phyloP scores from a whole-genome alignment of 164 flowering plant genomes.

The Nymphaea colorata region DNA sequence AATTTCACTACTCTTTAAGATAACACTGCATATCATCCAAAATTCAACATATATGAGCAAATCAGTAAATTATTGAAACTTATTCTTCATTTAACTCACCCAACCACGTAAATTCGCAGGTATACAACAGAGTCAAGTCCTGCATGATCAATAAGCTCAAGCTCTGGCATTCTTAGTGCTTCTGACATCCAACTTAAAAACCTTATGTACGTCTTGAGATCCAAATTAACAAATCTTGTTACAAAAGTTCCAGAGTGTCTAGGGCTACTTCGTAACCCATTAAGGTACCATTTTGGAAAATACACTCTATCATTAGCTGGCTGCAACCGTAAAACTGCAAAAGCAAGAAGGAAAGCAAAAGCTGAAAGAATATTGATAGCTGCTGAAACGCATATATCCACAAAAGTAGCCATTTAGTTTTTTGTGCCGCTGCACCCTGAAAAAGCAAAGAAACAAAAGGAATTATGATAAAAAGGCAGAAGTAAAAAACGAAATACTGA shows the following conservation, averaged over 20 bases:
- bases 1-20: too few relatives aligned
- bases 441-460: too few relatives aligned
- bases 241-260: slow-evolving; percentile 11
- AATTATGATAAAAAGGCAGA: too few relatives aligned
- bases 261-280: slow-evolving; percentile 18
- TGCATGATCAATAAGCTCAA: slow-evolving; percentile 19
- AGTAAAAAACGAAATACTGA: too few relatives aligned
- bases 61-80: too few relatives aligned
- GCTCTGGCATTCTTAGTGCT: slow-evolving; percentile 21
- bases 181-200: slow-evolving; percentile 18
- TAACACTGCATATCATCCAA: too few relatives aligned
- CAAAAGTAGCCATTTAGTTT: slow-evolving; percentile 11
- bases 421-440: too few relatives aligned
- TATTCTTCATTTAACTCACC: slow-evolving; percentile 8
- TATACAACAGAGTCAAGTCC: slow-evolving; percentile 21
- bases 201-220: slow-evolving; percentile 10
- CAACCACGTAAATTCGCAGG: slow-evolving; percentile 16
- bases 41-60: too few relatives aligned
- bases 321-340: slow-evolving; percentile 14
- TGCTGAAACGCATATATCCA: slow-evolving; percentile 13
- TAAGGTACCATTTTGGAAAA: slow-evolving; percentile 22
- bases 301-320: slow-evolving; percentile 19
- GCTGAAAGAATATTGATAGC: slow-evolving; percentile 15
- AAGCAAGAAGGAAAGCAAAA: slow-evolving; percentile 14
- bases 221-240: slow-evolving; percentile 13